Evolutionary conservation across 139 green algal genomes (phyloP).

Genomic region (Mychonastes homosphaera): DNA sequence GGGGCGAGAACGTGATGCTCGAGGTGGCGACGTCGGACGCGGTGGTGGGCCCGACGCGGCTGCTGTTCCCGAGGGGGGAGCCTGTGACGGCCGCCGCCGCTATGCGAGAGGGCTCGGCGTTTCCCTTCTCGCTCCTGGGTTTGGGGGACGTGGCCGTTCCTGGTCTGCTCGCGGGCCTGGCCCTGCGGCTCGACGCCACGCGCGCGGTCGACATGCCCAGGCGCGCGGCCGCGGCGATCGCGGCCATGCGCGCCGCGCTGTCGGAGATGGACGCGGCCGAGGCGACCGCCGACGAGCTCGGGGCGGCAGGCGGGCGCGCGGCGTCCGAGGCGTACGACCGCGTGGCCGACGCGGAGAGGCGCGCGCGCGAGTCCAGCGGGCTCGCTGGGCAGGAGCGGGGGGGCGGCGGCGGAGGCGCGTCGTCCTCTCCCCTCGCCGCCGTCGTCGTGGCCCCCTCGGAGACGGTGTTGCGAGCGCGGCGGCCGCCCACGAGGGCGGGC

Average conservation of each 20-base stretch:
- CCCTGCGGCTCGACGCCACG: conserved; percentile 64
- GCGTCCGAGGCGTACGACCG: conserved; percentile 49
- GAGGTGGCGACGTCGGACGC: conserved; percentile 57
- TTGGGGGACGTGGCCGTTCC: conserved; percentile 86
- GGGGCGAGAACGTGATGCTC: conserved; percentile 80
- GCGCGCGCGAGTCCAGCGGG: neutral
- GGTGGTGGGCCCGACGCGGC: conserved; percentile 55
- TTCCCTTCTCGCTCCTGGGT: conserved; percentile 72
- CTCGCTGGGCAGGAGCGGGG: no score
- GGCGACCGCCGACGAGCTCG: conserved; percentile 27
- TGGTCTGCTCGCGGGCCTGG: conserved; percentile 62
- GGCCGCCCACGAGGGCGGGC: no score
- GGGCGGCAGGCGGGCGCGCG: conserved; percentile 33
- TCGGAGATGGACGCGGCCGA: conserved; percentile 16
- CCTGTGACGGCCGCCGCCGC: neutral
- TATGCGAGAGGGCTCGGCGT: conserved; percentile 38
- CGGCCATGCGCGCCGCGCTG: conserved; percentile 39
- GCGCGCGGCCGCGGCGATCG: conserved; percentile 32
- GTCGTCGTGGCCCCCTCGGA: no score
- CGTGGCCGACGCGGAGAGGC: conserved; percentile 32
- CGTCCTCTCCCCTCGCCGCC: no score
- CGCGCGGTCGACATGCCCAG: conserved; percentile 39
- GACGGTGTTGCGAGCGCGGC: no score
- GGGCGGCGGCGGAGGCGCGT: no score
- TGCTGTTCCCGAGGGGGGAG: conserved; percentile 62